Conservation (phyloP, 805 yeast genomes). For the Middelhovenomyces tepae region DNA sequence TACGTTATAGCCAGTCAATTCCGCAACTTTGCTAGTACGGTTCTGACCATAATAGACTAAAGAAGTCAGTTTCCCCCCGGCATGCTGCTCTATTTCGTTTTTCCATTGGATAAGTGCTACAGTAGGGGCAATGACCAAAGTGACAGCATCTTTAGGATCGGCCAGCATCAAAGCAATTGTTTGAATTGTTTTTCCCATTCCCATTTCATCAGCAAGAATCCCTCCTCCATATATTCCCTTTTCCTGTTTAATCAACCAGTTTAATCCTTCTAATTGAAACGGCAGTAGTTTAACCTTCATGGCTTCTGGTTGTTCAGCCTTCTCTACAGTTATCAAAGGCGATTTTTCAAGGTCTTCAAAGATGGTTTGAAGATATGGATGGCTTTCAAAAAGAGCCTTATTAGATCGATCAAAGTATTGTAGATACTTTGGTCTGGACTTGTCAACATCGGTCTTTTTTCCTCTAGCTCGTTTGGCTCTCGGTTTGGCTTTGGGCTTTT, state of each 20-base stretch:
- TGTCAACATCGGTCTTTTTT: too few species aligned
- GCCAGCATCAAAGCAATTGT: conserved; percentile 79
- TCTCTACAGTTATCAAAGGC: conserved; percentile 30
- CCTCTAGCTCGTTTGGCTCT: too few species aligned
- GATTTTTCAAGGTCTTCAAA: conserved; percentile 54
- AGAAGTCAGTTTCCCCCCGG: conserved; percentile 59
- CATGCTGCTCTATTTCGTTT: conserved; percentile 79
- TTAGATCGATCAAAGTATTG: conserved; percentile 48
- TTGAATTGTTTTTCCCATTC: conserved; percentile 98
- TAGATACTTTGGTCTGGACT: conserved; percentile 9
- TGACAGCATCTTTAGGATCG: conserved; percentile 45
- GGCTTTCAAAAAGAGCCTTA: conserved; percentile 55
- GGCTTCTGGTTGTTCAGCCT: conserved; percentile 69
- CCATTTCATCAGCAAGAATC: conserved; percentile 97
- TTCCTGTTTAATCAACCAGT: conserved; percentile 84
- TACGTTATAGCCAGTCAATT: conserved; percentile 59
- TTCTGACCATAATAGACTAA: conserved; percentile 81
- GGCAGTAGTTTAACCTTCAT: conserved; percentile 71
- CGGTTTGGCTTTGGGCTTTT: too few species aligned
- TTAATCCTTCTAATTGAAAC: conserved; percentile 86
- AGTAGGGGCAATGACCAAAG: conserved; percentile 91
- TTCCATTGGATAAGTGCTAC: conserved; percentile 99
- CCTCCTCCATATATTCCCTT: conserved; percentile 72
- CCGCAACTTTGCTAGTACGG: conserved; percentile 43
- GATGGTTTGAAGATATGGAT: conserved; percentile 68